A percentile compares a stretch with the other conserved stretches of the same genome.
Conservation (phyloP, 2,329 filamentous ascomycete genomes). For the Dactylellina sp. region DNA sequence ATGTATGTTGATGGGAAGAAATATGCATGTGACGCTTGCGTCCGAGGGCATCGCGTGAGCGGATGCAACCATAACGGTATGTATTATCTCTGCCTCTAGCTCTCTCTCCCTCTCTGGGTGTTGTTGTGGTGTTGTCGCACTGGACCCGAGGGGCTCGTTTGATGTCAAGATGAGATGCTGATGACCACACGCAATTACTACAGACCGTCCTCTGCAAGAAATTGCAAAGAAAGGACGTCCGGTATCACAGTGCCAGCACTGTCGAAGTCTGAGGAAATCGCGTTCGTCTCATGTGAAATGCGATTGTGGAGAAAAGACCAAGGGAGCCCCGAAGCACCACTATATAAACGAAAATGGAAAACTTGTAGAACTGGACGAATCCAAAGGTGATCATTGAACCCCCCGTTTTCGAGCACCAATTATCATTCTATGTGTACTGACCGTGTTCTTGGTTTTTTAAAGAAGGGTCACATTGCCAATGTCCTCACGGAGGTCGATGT, state of each 20-base stretch:
- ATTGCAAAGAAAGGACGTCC: constrained; percentile 98
- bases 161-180: constrained; percentile 52
- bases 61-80: constrained; percentile 95
- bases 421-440: constrained; percentile 17
- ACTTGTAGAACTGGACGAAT: constrained; percentile 52
- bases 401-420: background rate
- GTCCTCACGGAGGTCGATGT: constrained; percentile 76
- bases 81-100: constrained; percentile 64
- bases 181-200: constrained; percentile 41
- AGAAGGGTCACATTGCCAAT: constrained; percentile 74
- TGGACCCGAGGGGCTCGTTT: constrained; percentile 37
- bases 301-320: constrained; percentile 92
- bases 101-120: constrained; percentile 4
- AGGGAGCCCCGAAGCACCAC: constrained; percentile 60
- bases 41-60: constrained; percentile 97
- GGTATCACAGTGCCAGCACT: constrained; percentile 97
- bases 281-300: constrained; percentile 94
- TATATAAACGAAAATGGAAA: constrained; percentile 56
- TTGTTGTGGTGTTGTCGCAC: constrained; percentile 40
- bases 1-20: constrained; percentile 97
- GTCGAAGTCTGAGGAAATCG: constrained; percentile 94
- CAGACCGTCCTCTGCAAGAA: constrained; percentile 90
- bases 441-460: constrained; percentile 37
- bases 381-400: constrained; percentile 42
- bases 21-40: constrained; percentile 97